Evolutionary conservation across 352 stramenopile species (phyloP).

Genomic region (Pythium myriotylum): DNA sequence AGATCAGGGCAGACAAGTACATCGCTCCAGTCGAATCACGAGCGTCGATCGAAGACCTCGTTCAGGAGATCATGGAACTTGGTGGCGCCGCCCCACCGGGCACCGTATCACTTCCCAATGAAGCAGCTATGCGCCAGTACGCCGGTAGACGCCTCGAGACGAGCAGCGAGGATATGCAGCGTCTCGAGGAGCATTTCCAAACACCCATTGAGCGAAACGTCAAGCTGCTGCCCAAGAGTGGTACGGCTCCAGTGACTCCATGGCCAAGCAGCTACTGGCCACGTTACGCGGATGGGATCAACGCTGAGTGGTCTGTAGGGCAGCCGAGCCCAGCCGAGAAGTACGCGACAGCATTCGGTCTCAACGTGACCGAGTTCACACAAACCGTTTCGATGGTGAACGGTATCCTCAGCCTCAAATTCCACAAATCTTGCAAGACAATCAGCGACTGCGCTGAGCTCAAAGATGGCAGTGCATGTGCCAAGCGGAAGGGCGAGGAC

Average conservation of each 20-base stretch:
- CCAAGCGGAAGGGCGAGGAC: conserved; percentile 16
- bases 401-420: conserved; percentile 8
- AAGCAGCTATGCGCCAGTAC: neutral
- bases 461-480: conserved; percentile 22
- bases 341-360: conserved; percentile 18
- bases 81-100: neutral
- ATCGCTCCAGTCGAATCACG: conserved; percentile 3
- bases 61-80: conserved; percentile 11
- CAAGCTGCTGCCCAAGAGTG: conserved; percentile 4
- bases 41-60: conserved; percentile 19
- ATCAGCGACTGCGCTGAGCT: conserved; percentile 11
- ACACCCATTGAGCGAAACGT: conserved; percentile 18
- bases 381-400: conserved; percentile 12
- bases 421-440: neutral
- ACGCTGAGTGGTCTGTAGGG: conserved; percentile 41
- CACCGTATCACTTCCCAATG: neutral
- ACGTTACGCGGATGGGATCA: conserved; percentile 62
- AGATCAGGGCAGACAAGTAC: conserved; percentile 1
- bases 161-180: conserved; percentile 11
- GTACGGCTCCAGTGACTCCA: neutral
- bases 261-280: conserved; percentile 80
- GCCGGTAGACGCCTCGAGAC: neutral
- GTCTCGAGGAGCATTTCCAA: conserved; percentile 19
- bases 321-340: conserved; percentile 18
- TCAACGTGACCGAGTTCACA: conserved; percentile 9